Base-by-base conservation (phyloP, 2,329 filamentous ascomycete genomes). In the Emmonsiellopsis sp. region DNA sequence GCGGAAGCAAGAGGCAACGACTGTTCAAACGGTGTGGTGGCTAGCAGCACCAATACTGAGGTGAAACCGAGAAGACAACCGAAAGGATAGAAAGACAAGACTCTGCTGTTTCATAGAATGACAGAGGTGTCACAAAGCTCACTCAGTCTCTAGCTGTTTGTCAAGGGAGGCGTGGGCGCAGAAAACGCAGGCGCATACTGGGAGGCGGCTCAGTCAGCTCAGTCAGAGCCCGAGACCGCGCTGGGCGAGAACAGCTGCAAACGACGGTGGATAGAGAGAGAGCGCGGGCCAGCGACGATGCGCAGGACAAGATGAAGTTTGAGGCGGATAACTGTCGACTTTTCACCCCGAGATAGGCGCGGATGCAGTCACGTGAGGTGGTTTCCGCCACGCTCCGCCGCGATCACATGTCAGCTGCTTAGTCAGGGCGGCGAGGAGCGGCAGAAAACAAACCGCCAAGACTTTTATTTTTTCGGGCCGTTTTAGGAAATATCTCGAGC, bases 381-480 rank as follows among this genome's bases (percentile, higher is more conserved):
- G 31, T 33, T 52, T 39, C 51, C 42, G 51, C 51, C 32, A 47
- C 31, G 43, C 39, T 52, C 51, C 51, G 51, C 33, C 14, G 5
- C n/a, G 6, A 37, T 49, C 47, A 49, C 47, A 39, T 49, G 47
- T 17, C 33, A 31, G 33, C 21, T 40, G 42, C 13, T n/a, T 13
- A 32, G 6, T 2, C 31, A 32, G 33, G 1, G 51, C 51, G 51
- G 43, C 36, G 31, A 40, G 13, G 6, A 31, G 2, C n/a, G 44
- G 51, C 51, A 49, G 36, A 53, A 53, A 53, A 49, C 40, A 39
- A 42, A 13, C 11, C 36, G 17, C 33, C 47, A 40, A 49, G 47
- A 40, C 21, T 32, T 32, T 13, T 2, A 37, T 17, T 48, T 49
- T 32, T 46, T 49, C 32, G 31, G 31, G 34, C 21, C 21, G 13